Conservation (phyloP, 148 eudicot genomes). For the Spergularia bocconei region DNA sequence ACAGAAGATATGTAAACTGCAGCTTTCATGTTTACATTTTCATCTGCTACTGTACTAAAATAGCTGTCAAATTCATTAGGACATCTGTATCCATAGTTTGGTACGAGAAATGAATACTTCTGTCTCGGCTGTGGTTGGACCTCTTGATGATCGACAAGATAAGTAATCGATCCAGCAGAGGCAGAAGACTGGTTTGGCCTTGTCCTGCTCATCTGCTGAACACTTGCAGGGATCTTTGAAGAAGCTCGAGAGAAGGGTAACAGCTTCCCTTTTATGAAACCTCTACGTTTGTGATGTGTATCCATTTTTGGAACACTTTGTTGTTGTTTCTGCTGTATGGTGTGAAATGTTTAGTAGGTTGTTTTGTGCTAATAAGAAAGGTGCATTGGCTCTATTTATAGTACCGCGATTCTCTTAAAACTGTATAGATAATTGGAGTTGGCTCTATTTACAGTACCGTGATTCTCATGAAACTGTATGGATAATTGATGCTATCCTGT, state of each 20-base stretch:
- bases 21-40: conserved; percentile 57
- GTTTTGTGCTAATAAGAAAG: neutral
- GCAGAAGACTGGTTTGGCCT: conserved; percentile 13
- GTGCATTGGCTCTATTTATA: conserved; percentile 16
- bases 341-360: neutral
- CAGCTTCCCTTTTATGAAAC: conserved; percentile 36
- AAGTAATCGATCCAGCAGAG: conserved; percentile 29
- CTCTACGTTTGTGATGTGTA: conserved; percentile 22
- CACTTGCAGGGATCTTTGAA: conserved; percentile 13
- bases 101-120: conserved; percentile 30
- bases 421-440: neutral
- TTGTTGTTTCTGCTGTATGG: neutral
- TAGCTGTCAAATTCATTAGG: conserved; percentile 32
- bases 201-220: conserved; percentile 18
- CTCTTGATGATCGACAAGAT: conserved; percentile 39
- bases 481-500: neutral
- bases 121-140: conserved; percentile 33
- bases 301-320: conserved; percentile 15
- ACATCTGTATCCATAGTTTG: conserved; percentile 13
- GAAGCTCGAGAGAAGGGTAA: conserved; percentile 18
- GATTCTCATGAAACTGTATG: neutral
- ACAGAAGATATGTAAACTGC: conserved; percentile 54
- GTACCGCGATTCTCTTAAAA: neutral
- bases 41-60: conserved; percentile 35
- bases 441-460: conserved; percentile 13